Evolutionary conservation across 805 yeast species (phyloP).

Genomic region (Alloascoidea hylecoeti): DNA sequence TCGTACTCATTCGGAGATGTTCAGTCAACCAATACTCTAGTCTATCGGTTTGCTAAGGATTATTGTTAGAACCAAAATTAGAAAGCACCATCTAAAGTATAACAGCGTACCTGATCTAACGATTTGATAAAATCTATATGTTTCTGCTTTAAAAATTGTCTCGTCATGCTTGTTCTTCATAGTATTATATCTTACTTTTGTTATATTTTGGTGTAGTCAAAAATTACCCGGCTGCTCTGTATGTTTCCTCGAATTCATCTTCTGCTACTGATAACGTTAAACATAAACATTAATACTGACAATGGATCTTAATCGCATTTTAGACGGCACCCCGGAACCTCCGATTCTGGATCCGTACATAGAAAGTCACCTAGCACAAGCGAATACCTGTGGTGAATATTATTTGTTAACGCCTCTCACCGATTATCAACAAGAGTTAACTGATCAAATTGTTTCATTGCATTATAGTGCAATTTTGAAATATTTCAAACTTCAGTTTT

Average conservation of each 20-base stretch:
- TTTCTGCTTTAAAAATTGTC: constrained; percentile 22
- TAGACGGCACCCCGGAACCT: constrained; percentile 80
- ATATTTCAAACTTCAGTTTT: constrained; percentile 47
- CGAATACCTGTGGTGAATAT: constrained; percentile 39
- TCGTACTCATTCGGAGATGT: constrained; percentile 58
- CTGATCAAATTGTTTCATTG: constrained; percentile 81
- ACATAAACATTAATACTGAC: no score
- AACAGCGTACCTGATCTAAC: constrained; percentile 25
- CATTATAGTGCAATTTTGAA: constrained; percentile 86
- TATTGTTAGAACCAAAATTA: neutral
- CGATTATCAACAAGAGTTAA: constrained; percentile 75
- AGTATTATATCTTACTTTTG: constrained; percentile 24
- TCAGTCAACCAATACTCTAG: constrained; percentile 82
- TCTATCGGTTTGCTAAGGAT: constrained; percentile 29
- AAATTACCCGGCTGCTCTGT: no score
- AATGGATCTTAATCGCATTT: constrained; percentile 64
- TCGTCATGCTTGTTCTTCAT: constrained; percentile 6
- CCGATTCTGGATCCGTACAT: constrained; percentile 50
- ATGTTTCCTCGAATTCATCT: no score
- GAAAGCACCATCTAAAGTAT: neutral
- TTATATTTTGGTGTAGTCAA: no score
- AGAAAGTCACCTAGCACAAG: constrained; percentile 15
- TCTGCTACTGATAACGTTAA: no score
- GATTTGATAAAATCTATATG: constrained; percentile 45
- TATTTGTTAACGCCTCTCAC: constrained; percentile 73